Evolutionary conservation across 2,329 filamentous ascomycete genomes (phyloP).

Genomic region (Chaetomium sp.): DNA sequence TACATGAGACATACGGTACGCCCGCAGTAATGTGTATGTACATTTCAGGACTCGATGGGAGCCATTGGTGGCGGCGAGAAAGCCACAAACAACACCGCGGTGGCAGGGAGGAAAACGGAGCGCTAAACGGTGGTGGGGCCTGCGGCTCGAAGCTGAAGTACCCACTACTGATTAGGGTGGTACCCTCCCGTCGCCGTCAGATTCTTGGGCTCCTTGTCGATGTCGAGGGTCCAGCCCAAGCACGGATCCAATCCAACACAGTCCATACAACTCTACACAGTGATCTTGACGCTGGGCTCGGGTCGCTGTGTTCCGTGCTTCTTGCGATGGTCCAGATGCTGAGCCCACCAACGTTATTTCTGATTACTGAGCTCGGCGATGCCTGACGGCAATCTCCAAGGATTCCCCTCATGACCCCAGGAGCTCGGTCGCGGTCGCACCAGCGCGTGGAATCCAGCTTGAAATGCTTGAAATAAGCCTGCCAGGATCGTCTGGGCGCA

Average conservation of each 20-base stretch:
- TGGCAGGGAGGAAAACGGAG: conserved; percentile 21
- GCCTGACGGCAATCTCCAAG: neutral
- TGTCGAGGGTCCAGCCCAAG: conserved; percentile 9
- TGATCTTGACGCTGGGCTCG: conserved; percentile 4
- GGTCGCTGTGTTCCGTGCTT: conserved; percentile 7
- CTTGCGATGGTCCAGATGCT: neutral
- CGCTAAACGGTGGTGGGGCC: conserved; percentile 23
- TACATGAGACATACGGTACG: neutral
- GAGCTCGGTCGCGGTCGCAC: conserved; percentile 6
- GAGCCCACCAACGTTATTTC: neutral
- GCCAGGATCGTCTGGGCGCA: neutral
- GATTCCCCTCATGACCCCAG: neutral
- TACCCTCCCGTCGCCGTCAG: conserved; percentile 11
- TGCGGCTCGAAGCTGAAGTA: conserved; percentile 21
- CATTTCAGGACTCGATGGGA: neutral
- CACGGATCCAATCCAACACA: neutral
- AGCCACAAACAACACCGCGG: neutral
- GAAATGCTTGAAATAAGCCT: neutral
- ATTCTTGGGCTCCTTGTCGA: neutral
- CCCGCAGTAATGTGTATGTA: neutral
- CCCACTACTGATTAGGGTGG: conserved; percentile 24
- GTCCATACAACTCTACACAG: neutral
- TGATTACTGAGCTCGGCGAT: neutral
- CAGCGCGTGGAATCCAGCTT: conserved; percentile 2
- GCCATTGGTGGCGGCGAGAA: neutral